Conservation (phyloP, 495 filamentous ascomycete species). For the Podospora bellae-mahoneyi region DNA sequence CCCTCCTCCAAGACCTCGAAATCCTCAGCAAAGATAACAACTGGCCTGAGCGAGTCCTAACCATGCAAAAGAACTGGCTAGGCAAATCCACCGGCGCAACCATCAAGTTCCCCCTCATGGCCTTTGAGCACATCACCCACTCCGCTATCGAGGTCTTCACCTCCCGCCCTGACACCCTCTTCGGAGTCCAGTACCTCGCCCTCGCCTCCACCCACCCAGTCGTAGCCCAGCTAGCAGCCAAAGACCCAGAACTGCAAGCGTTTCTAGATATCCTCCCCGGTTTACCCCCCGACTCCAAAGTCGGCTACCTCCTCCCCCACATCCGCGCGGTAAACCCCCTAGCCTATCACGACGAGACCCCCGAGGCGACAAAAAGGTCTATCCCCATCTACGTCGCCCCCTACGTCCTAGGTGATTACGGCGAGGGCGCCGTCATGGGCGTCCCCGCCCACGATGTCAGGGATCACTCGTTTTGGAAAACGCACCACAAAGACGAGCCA, state of each 20-base stretch:
- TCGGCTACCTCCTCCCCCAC: conserved; percentile 62
- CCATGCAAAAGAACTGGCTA: conserved; percentile 88
- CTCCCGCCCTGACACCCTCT: conserved; percentile 78
- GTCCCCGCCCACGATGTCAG: conserved; percentile 79
- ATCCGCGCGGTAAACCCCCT: conserved; percentile 66
- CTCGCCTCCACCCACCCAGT: conserved; percentile 70
- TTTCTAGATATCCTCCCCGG: conserved; percentile 64
- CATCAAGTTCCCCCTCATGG: conserved; percentile 62
- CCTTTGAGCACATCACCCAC: conserved; percentile 34
- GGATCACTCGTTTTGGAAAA: conserved; percentile 75
- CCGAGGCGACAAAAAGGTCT: conserved; percentile 46
- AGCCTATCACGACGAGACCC: conserved; percentile 50
- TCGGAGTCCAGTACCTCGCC: conserved; percentile 80
- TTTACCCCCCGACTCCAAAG: conserved; percentile 67
- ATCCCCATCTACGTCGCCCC: conserved; percentile 78
- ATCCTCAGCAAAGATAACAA: conserved; percentile 54
- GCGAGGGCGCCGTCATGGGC: conserved; percentile 88
- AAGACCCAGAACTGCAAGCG: conserved; percentile 55
- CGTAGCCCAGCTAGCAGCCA: conserved; percentile 58
- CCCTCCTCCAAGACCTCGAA: conserved; percentile 70
- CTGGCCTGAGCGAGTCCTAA: conserved; percentile 78
- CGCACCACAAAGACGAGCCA: conserved; percentile 54
- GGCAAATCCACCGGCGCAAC: conserved; percentile 71
- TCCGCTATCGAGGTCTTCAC: conserved; percentile 71
- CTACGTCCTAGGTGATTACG: conserved; percentile 84